phyloP scores from a whole-genome alignment of 1,284 basidiomycete species.

The Pseudozyma hubeiensis region DNA sequence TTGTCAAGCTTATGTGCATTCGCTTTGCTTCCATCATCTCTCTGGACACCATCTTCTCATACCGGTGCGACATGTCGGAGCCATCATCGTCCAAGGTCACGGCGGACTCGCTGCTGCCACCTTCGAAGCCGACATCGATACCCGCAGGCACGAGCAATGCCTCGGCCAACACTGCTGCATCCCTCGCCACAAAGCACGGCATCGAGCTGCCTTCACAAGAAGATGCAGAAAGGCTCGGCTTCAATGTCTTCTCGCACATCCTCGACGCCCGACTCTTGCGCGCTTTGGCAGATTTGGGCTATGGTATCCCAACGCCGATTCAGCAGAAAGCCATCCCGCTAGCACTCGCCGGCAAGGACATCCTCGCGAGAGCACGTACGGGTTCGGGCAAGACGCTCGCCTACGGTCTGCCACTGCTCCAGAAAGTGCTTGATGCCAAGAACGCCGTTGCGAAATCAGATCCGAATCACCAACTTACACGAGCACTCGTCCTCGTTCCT shows the following conservation, averaged over 20 bases:
- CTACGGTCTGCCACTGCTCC: conserved; percentile 89
- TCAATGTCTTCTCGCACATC: conserved; percentile 74
- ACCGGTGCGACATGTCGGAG: conserved; percentile 19
- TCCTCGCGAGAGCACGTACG: conserved; percentile 91
- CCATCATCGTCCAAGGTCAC: conserved; percentile 43
- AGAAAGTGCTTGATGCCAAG: conserved; percentile 87
- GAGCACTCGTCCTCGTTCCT: conserved; percentile 89
- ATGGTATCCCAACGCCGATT: conserved; percentile 83
- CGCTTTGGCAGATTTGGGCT: conserved; percentile 82
- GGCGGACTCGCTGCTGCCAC: conserved; percentile 42
- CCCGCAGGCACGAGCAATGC: neutral
- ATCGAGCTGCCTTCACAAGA: conserved; percentile 43
- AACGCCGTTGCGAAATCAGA: conserved; percentile 69
- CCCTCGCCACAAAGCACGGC: conserved; percentile 28
- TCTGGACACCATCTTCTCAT: neutral
- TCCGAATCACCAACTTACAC: conserved; percentile 74
- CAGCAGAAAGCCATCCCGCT: conserved; percentile 83
- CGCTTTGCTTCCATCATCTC: neutral
- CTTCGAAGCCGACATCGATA: neutral
- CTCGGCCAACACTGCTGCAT: conserved; percentile 11
- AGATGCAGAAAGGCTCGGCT: conserved; percentile 47
- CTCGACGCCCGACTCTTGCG: conserved; percentile 79
- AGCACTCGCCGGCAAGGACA: conserved; percentile 88
- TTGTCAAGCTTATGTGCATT: neutral
- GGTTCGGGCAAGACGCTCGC: conserved; percentile 98